Evolutionary conservation across 352 stramenopile genomes (phyloP).

Genomic region (Globisporangium emineosum): DNA sequence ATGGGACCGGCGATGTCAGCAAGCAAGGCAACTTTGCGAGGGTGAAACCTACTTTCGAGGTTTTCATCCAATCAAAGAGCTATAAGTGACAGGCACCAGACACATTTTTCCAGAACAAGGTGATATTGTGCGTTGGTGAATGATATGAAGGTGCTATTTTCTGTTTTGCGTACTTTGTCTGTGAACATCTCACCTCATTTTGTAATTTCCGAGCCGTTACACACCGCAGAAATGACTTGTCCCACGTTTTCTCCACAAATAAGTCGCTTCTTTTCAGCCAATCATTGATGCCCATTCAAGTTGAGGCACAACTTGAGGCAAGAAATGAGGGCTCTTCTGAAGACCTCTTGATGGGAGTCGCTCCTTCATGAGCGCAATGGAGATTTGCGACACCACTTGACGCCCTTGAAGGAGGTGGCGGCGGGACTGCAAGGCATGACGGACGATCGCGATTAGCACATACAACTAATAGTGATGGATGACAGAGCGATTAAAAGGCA

Average conservation of each 20-base stretch:
- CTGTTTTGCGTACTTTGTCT: too few relatives aligned
- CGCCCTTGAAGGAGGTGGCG: neutral
- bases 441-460: neutral
- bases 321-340: neutral
- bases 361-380: neutral
- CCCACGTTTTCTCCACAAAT: neutral
- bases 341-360: neutral
- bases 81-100: too few relatives aligned
- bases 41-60: too few relatives aligned
- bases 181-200: neutral
- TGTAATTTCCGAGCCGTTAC: neutral
- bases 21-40: neutral
- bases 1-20: neutral
- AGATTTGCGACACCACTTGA: neutral
- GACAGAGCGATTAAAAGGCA: neutral
- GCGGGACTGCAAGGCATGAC: neutral
- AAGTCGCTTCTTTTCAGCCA: neutral
- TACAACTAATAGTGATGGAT: neutral
- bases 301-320: neutral
- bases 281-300: neutral
- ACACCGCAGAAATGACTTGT: neutral
- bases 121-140: too few relatives aligned
- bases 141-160: neutral
- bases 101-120: too few relatives aligned
- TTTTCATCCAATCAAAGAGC: too few relatives aligned